Percentiles rank a stretch among this genome's conserved stretches.
Conservation (phyloP, 495 filamentous ascomycete species). For the Xylaria grammica region DNA sequence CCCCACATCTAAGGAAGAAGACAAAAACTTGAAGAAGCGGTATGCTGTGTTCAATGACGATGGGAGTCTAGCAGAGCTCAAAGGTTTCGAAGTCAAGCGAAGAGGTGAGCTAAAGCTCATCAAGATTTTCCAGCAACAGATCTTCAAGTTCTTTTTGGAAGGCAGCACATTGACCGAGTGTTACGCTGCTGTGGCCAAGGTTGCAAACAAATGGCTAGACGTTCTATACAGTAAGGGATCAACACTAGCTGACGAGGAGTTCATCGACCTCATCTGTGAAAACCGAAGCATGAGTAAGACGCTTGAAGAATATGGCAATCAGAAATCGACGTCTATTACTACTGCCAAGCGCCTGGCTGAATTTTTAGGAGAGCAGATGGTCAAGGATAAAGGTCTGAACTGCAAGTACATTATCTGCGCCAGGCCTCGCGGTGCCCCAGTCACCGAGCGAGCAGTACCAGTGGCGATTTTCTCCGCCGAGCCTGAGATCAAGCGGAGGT, state of each 20-base stretch:
- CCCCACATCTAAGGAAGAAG: slow-evolving; percentile 96
- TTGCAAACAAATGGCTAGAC: slow-evolving; percentile 96
- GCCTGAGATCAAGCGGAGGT: slow-evolving; percentile 80
- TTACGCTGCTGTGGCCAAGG: slow-evolving; percentile 88
- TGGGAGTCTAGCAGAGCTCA: slow-evolving; percentile 93
- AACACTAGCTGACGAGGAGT: slow-evolving; percentile 91
- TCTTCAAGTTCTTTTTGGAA: slow-evolving; percentile 99
- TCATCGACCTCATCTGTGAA: slow-evolving; percentile 98
- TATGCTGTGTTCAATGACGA: slow-evolving; percentile 99
- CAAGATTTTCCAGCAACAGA: slow-evolving; percentile 99
- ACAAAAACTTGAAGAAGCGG: slow-evolving; percentile 99
- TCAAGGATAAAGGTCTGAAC: slow-evolving; percentile 97
- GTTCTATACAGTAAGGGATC: slow-evolving; percentile 84
- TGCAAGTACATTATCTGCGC: slow-evolving; percentile 99
- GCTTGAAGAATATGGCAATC: slow-evolving; percentile 89
- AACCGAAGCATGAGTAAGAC: slow-evolving; percentile 98
- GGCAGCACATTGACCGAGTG: slow-evolving; percentile 84
- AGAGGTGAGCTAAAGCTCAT: slow-evolving; percentile 98
- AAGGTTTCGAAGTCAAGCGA: slow-evolving; percentile 97
- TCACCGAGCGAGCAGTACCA: slow-evolving; percentile 92
- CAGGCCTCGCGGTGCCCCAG: slow-evolving; percentile 82
- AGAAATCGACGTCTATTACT: slow-evolving; percentile 98
- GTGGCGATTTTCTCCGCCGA: slow-evolving; percentile 98
- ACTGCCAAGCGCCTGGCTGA: slow-evolving; percentile 95
- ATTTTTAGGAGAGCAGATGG: slow-evolving; percentile 97